Base-by-base conservation (phyloP, 208 protist species). In the Acanthamoeba divionensis region DNA sequence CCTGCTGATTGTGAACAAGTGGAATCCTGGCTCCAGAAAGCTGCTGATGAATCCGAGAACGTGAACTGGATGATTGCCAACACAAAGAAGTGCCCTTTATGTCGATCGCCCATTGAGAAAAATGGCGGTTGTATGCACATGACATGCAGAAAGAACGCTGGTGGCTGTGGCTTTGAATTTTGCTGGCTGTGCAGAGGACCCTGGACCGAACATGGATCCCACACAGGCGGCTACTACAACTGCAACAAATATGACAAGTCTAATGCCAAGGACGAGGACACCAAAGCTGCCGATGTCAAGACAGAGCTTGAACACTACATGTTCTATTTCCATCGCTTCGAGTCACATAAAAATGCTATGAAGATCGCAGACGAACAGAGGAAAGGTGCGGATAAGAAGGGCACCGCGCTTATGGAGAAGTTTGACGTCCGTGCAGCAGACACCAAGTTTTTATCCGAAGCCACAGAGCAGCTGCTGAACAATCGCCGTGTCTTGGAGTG, bases 91-190 rank as follows among this genome's bases (percentile, higher is more conserved):
- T 97, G 96, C 77, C 95, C 96, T 13, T 93, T 93, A 62, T 98
- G 96, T 85, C 52, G 91, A 15, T 91, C 73, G 1, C 67, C 90
- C 15, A 98, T 98, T 38, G 94, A 98, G 89, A 98, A 98, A 91
- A 97, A 96, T 77, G 95, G 92, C 7, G 97, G 97, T 31, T 98
- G 97, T 91, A 97, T 97, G 36, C 97, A 98, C 89, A 98, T 98
- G 95, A 96, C 92, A 5, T 98, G 93, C 86, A 55, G 89, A n/a
- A 94, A 91, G 38, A 91, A 91, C 73, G 88, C 90, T 29, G 92
- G 92, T 75, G 92, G 92, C 63, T 94, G 92, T 83, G 90, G 90
- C 38, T 92, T 89, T 87, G 69, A 83, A 67, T 79, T 83, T 38
- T 83, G 69, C 69, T 94, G 93, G 93, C 90, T 94, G 89, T 94